Conservation (phyloP, 805 yeast species). For the Candida namnaoensis region DNA sequence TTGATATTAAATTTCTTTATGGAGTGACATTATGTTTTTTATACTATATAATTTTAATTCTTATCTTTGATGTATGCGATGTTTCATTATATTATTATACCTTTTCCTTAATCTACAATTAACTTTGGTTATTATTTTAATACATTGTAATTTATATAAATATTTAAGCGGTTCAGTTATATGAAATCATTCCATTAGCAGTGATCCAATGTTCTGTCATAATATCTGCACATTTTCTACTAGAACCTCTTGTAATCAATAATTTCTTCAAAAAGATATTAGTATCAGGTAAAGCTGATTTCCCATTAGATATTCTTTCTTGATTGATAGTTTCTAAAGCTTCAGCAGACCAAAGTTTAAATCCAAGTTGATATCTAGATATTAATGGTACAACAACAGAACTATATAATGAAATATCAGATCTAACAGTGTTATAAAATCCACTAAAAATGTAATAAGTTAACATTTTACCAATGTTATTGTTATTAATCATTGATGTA, state of each 20-base stretch:
- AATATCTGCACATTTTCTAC: constrained; percentile 45
- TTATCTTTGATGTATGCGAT: too few species aligned
- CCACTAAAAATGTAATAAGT: constrained; percentile 30
- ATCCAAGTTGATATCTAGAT: constrained; percentile 38
- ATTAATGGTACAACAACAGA: constrained; percentile 40
- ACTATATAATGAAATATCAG: constrained; percentile 50
- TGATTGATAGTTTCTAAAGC: constrained; percentile 20
- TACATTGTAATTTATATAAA: too few species aligned
- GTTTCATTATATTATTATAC: too few species aligned
- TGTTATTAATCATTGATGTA: constrained; percentile 20
- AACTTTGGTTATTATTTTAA: too few species aligned
- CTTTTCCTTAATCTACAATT: too few species aligned
- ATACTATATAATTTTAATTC: too few species aligned
- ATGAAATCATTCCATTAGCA: constrained; percentile 39
- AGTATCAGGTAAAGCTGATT: constrained; percentile 20
- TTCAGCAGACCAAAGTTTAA: constrained; percentile 38
- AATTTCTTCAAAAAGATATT: constrained; percentile 46
- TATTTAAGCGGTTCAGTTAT: background rate
- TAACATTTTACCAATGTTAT: constrained; percentile 18
- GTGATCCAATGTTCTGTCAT: constrained; percentile 60
- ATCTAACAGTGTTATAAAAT: constrained; percentile 44
- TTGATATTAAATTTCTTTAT: too few species aligned
- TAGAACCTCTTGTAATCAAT: constrained; percentile 53
- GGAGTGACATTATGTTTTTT: too few species aligned
- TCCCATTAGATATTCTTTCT: constrained; percentile 16